phyloP scores from a whole-genome alignment of 1,284 basidiomycete species.

The Cutaneotrichosporon cutaneum region DNA sequence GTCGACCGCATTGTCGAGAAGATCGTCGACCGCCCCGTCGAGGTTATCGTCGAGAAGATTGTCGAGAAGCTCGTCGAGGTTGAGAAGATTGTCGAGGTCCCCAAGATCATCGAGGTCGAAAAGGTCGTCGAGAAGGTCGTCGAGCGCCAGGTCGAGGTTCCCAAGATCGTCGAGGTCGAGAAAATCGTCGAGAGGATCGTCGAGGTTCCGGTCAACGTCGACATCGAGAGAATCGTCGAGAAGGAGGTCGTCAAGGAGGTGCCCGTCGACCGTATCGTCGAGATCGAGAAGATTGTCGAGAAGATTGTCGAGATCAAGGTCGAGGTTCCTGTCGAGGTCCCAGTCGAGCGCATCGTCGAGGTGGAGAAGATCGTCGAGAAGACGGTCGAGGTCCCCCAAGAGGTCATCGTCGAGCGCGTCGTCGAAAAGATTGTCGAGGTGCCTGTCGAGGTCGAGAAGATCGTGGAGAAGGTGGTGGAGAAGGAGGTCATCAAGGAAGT shows the following conservation, averaged over 20 bases:
- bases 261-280: slow-evolving; percentile 42
- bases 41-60: slow-evolving; percentile 45
- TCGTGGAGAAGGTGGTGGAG: slow-evolving; percentile 44
- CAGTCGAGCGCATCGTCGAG: slow-evolving; percentile 38
- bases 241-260: slow-evolving; percentile 46
- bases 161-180: slow-evolving; percentile 48
- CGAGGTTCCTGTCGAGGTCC: slow-evolving; percentile 42
- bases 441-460: slow-evolving; percentile 51
- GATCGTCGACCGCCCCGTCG: slow-evolving; percentile 50
- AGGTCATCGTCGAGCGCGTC: slow-evolving; percentile 46
- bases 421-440: slow-evolving; percentile 53
- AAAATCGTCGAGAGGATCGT: slow-evolving; percentile 52
- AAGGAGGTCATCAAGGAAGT: slow-evolving; percentile 43
- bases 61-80: slow-evolving; percentile 42
- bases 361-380: slow-evolving; percentile 41
- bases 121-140: slow-evolving; percentile 44
- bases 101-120: slow-evolving; percentile 42
- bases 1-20: slow-evolving; percentile 45
- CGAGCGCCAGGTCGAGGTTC: slow-evolving; percentile 48
- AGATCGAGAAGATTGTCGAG: slow-evolving; percentile 52
- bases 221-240: slow-evolving; percentile 46
- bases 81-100: slow-evolving; percentile 38
- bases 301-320: slow-evolving; percentile 41
- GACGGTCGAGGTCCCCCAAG: slow-evolving; percentile 46
- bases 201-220: slow-evolving; percentile 42